Evolutionary conservation across 148 eudicot genomes (phyloP), one percentile per base, ranked within the genome.

Genomic region (Cornus kousa): DNA sequence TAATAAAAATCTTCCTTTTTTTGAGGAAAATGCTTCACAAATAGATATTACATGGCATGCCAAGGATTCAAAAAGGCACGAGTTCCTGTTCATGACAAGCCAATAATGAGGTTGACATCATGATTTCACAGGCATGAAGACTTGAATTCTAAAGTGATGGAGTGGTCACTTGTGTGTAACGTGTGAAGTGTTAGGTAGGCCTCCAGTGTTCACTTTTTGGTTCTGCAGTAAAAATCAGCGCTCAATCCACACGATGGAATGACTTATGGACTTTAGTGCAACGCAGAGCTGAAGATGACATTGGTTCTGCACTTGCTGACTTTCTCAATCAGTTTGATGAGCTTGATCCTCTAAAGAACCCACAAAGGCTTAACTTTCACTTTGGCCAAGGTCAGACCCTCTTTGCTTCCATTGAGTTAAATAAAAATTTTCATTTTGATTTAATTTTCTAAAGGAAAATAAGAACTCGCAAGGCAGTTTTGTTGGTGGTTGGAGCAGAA

Each of bases 381-480:
- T 55, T 68, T 32, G 23, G 20, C 22, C 16, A 70, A 50, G 31
- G 24, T 22, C n/a, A 35, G 32, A 31, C 60, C 28, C 50, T 81
- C 4, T 48, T 24, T 3, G 83, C 83, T 9, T 55, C 79, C 57
- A 75, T 48, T 1, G 83, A 75, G 11, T 73, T 68, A 28, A 39
- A 76, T 33, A 75, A 39, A 62, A 76, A 81, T 53, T 75, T 81
- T 40, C 74, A 68, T 76, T 75, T 81, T 39, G 83, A 81, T 70
- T 81, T 71, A 28, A 28, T 28, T 28, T 75, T 81, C 83, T 4
- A 62, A 62, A 57, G 69, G 57, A 71, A 39, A 33, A 31, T 70
- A 60, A 57, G 81, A 71, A 13, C 67, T 55, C 53, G 40, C 55
- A 50, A 32, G 68, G 78, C 71, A 69, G 69, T 80, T 67, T 67